Evolutionary conservation across 768 basidiomycete species (phyloP).

Genomic region (Dictyophora rubrovolvata): DNA sequence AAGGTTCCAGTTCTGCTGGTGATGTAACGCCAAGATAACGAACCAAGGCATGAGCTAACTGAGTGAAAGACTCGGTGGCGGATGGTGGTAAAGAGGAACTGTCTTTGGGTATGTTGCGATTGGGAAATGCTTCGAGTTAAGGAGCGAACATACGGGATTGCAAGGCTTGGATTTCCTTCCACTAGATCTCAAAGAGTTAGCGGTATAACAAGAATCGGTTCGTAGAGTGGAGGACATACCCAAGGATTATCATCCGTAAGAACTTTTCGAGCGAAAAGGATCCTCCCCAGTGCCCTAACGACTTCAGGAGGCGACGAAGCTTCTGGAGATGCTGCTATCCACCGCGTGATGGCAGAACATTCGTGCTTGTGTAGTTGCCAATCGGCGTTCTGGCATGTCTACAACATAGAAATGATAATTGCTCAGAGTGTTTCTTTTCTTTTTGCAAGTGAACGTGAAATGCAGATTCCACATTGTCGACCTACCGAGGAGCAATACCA

Average conservation of each 20-base stretch:
- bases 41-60: constrained; percentile 65
- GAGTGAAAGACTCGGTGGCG: constrained; percentile 47
- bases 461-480: constrained; percentile 6
- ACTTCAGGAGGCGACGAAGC: constrained; percentile 61
- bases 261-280: constrained; percentile 57
- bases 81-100: constrained; percentile 40
- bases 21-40: constrained; percentile 56
- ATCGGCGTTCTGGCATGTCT: constrained; percentile 65
- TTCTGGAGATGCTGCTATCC: constrained; percentile 43
- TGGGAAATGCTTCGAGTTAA: background rate
- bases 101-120: constrained; percentile 30
- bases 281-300: constrained; percentile 65
- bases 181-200: background rate
- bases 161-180: constrained; percentile 5
- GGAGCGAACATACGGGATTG: constrained; percentile 3
- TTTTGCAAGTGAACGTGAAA: background rate
- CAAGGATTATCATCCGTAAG: constrained; percentile 42
- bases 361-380: constrained; percentile 73
- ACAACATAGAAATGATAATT: background rate
- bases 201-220: background rate
- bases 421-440: no score
- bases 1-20: constrained; percentile 47
- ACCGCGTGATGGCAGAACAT: constrained; percentile 57
- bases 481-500: constrained; percentile 72
- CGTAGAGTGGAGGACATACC: constrained; percentile 35